Conservation (phyloP, 345 rosid genomes). For the Gossypium arboreum region DNA sequence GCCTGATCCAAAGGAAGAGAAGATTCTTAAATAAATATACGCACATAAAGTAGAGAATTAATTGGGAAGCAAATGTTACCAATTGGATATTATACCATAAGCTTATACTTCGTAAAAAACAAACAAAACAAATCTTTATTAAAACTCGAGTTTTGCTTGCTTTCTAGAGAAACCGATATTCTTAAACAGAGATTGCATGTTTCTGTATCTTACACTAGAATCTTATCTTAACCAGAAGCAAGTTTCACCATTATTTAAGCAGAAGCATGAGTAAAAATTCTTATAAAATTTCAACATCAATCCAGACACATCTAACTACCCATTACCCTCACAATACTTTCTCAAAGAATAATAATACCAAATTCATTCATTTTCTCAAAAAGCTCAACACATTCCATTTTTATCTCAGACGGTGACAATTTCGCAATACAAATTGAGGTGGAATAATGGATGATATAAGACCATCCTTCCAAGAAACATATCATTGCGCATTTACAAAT, state of each 20-base stretch:
- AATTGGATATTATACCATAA: background rate
- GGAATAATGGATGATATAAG: background rate
- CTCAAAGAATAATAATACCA: background rate
- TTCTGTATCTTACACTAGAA: constrained; percentile 7
- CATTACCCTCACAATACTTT: background rate
- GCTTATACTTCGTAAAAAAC: background rate
- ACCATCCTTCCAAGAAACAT: background rate
- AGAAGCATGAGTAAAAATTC: background rate
- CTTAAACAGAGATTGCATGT: background rate
- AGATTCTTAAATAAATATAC: background rate
- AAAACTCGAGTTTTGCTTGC: background rate
- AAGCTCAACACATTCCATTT: background rate
- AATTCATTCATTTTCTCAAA: background rate
- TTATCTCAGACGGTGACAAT: background rate
- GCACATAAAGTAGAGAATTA: background rate
- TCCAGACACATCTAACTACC: background rate
- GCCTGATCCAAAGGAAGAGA: constrained; percentile 26
- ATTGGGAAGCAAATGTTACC: constrained; percentile 2
- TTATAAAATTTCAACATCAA: background rate
- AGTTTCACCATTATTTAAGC: background rate
- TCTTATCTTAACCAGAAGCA: background rate
- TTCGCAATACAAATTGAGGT: background rate
- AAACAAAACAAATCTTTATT: background rate
- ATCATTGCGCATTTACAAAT: background rate
- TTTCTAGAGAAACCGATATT: background rate